Conservation (phyloP, 805 yeast species). For the Saturnispora hagleri region DNA sequence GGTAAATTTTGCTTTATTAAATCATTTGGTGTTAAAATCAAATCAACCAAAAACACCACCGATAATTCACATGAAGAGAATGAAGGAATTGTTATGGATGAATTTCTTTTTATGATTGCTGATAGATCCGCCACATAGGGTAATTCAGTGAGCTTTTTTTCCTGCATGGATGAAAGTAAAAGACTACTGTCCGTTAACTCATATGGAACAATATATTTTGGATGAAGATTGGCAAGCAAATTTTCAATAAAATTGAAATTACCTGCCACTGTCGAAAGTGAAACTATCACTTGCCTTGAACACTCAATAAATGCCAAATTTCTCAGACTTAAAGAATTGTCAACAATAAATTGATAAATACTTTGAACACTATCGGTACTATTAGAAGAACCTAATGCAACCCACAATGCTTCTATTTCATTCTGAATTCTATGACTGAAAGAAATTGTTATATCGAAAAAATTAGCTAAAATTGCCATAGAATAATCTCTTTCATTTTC, state of each 20-base stretch:
- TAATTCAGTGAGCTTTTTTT: slow-evolving; percentile 23
- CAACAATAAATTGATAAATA: slow-evolving; percentile 61
- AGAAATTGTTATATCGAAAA: slow-evolving; percentile 77
- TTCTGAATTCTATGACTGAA: slow-evolving; percentile 67
- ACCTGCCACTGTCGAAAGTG: slow-evolving; percentile 46
- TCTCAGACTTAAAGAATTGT: slow-evolving; percentile 57
- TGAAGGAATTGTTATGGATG: slow-evolving; percentile 44
- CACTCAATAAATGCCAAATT: slow-evolving; percentile 69
- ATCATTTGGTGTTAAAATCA: slow-evolving; percentile 60
- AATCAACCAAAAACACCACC: slow-evolving; percentile 73
- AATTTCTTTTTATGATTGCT: slow-evolving; percentile 38
- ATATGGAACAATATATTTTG: slow-evolving; percentile 78
- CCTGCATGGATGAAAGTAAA: slow-evolving; percentile 12
- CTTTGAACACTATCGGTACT: slow-evolving; percentile 54
- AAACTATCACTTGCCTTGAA: slow-evolving; percentile 74
- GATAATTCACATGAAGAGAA: slow-evolving; percentile 86
- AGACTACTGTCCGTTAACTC: slow-evolving; percentile 14
- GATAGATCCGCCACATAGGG: slow-evolving; percentile 75
- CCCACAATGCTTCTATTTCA: slow-evolving; percentile 94
- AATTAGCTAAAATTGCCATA: slow-evolving; percentile 66
- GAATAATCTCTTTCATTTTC: slow-evolving; percentile 28
- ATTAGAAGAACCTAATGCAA: slow-evolving; percentile 76
- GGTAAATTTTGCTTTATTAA: slow-evolving; percentile 55
- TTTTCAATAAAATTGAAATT: slow-evolving; percentile 51
- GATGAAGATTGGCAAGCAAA: slow-evolving; percentile 63